phyloP scores from a whole-genome alignment of 2,329 filamentous ascomycete species.

The Claviceps cyperi region DNA sequence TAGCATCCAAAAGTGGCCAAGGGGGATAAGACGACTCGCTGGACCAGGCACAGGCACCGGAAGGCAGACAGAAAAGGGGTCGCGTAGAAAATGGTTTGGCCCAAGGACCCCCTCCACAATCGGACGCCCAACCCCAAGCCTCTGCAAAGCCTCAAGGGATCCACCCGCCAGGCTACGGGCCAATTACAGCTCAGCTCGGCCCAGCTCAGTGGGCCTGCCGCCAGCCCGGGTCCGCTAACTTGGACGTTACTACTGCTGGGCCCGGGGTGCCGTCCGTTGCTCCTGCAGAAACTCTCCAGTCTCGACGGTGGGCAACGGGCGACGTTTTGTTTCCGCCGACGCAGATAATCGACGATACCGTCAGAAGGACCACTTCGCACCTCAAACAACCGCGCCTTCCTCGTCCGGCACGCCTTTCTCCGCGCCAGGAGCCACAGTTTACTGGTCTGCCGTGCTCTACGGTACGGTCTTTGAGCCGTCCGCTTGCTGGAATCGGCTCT shows the following conservation, averaged over 20 bases:
- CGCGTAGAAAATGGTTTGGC: too few species aligned
- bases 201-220: background rate
- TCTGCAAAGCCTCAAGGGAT: too few species aligned
- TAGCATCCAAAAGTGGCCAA: too few species aligned
- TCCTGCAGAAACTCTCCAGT: conserved; percentile 1
- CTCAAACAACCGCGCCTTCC: background rate
- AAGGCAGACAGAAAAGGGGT: too few species aligned
- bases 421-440: background rate
- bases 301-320: conserved; percentile 1
- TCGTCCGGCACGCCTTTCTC: background rate
- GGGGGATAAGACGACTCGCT: background rate
- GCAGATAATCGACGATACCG: conserved; percentile 1
- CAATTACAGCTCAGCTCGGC: background rate
- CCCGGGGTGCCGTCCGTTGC: background rate
- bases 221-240: background rate
- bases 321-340: conserved; percentile 2
- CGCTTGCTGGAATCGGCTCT: background rate
- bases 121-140: too few species aligned
- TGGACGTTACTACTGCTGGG: background rate
- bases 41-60: background rate
- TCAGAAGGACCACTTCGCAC: background rate
- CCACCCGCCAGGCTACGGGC: too few species aligned
- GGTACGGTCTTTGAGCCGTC: background rate
- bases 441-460: background rate
- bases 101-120: too few species aligned